Evolutionary conservation across 208 protist genomes (phyloP), one percentile per base, ranked within the genome.

Genomic region (Leishmania aethiopica): DNA sequence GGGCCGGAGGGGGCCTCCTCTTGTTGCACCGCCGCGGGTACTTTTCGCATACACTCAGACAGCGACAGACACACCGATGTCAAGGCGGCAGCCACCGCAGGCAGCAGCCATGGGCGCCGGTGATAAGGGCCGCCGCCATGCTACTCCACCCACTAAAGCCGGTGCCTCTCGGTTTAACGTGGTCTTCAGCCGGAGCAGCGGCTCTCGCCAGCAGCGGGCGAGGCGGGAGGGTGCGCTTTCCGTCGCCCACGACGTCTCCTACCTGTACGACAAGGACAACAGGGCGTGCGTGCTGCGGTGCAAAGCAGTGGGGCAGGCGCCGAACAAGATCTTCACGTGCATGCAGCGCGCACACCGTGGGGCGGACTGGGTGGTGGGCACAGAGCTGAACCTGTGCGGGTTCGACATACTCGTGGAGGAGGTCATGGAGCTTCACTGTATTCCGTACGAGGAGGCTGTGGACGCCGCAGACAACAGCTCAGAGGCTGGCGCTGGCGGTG

Each of bases 381-480:
- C 90, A 66, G 87, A 94, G 86, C 66, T 95, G 51, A 62, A 32
- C 32, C 6, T 97, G 1, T 83, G 79, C 35, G 76, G 64, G 47
- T 97, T 89, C 77, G 55, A 76, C 32, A 86, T 95, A 28, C 85
- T 92, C 67, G 88, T 97, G 51, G 84, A 90, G 74, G 87, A 94
- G 74, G 86, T 88, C 10, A 89, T 93, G 80, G 84, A 88, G 59
- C 88, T 97, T 17, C 94, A 97, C 80, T 74, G 96, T 22, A 81
- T 96, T 45, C 91, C 94, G 25, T 91, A 92, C 62, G 80, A 25
- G 49, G 67, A 80, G 78, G 35, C 49, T 5, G 80, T 69, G 10
- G 22, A 37, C 13, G 37, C 67, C 32, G 73, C 53, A 42, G 53
- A 17, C 11, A 25, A 32, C 35, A 45, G 19, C 11, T 35, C 57